phyloP scores from a whole-genome alignment of 2,329 filamentous ascomycete species.

The Thielaviopsis populi region DNA sequence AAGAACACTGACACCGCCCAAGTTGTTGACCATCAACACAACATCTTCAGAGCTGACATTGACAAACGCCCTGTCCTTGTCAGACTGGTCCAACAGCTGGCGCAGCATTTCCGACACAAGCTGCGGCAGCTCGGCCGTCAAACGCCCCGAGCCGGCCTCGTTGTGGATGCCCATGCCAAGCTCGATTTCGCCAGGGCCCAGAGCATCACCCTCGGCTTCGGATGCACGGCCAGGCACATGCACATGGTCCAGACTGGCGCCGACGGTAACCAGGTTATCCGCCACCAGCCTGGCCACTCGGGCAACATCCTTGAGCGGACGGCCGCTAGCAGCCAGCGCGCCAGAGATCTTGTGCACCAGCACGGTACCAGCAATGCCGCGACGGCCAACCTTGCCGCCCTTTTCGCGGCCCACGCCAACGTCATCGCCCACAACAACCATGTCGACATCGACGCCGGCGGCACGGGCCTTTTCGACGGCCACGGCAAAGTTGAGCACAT shows the following conservation, averaged over 20 bases:
- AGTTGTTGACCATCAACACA: conserved; percentile 59
- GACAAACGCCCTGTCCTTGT: conserved; percentile 57
- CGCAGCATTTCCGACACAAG: conserved; percentile 51
- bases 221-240: conserved; percentile 66
- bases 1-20: conserved; percentile 57
- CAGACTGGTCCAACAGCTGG: conserved; percentile 50
- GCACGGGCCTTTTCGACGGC: conserved; percentile 84
- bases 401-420: conserved; percentile 70
- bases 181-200: conserved; percentile 44
- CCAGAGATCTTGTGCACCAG: conserved; percentile 84
- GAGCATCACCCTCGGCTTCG: conserved; percentile 34
- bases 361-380: conserved; percentile 83
- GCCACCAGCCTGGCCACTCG: conserved; percentile 56
- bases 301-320: conserved; percentile 53
- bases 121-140: conserved; percentile 36
- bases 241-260: conserved; percentile 76
- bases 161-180: conserved; percentile 71
- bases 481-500: conserved; percentile 85
- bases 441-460: conserved; percentile 61
- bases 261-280: conserved; percentile 68
- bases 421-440: conserved; percentile 86
- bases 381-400: conserved; percentile 79
- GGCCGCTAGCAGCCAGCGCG: conserved; percentile 60
- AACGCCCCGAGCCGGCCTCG: conserved; percentile 42
- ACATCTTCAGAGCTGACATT: conserved; percentile 47